These are phyloP conservation scores for Neopestalotiopsis rosae DNA, from an alignment of 2,329 filamentous ascomycete species.

Conservation along the genomic window DNA sequence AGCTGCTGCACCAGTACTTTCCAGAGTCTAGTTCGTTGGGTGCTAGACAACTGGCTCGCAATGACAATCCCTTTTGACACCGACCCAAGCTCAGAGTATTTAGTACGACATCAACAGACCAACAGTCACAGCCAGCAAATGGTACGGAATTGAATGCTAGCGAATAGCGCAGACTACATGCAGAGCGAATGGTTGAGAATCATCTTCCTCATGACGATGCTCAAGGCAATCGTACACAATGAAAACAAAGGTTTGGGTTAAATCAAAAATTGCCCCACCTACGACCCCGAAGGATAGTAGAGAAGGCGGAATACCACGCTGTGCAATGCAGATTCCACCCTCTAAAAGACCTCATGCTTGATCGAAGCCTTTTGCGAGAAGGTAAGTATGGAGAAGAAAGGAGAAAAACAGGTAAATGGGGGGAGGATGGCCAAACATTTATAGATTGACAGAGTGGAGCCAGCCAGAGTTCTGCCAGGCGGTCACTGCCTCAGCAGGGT, in stretches of 20 bases:
- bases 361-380: neutral
- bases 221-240: slow-evolving; percentile 1
- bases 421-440: neutral
- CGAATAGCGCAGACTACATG: too few relatives aligned
- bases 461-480: slow-evolving; percentile 7
- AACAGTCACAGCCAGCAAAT: too few relatives aligned
- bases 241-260: slow-evolving; percentile 7
- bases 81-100: too few relatives aligned
- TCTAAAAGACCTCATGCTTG: neutral
- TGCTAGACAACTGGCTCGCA: too few relatives aligned
- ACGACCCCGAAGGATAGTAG: slow-evolving; percentile 8
- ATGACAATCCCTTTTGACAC: too few relatives aligned
- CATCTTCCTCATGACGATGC: slow-evolving; percentile 14
- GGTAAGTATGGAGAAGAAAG: slow-evolving; percentile 13
- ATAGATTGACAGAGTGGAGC: neutral
- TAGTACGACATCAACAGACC: too few relatives aligned
- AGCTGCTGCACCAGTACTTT: too few relatives aligned
- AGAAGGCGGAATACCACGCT: slow-evolving; percentile 3
- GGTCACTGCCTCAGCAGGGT: neutral
- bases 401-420: neutral
- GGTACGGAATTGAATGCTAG: too few relatives aligned
- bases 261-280: slow-evolving; percentile 15
- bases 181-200: too few relatives aligned
- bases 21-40: too few relatives aligned
- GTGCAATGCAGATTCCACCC: slow-evolving; percentile 2